Conservation (phyloP, 176 grass and related monocot genomes). For the Cocos nucifera region DNA sequence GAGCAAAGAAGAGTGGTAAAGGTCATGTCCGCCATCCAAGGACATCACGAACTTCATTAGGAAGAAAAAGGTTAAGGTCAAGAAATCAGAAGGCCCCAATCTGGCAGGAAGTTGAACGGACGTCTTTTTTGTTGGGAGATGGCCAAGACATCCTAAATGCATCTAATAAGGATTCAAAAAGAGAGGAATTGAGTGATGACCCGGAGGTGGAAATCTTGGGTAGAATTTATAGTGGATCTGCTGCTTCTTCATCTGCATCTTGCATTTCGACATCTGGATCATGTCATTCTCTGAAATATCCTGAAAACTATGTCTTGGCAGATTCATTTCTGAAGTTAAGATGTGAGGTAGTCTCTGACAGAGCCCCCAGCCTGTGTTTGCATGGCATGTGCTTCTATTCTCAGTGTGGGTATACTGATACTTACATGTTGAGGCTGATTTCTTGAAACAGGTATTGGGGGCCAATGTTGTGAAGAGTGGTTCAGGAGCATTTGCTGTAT, state of each 20-base stretch:
- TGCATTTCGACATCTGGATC: conserved; percentile 41
- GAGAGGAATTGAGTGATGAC: conserved; percentile 32
- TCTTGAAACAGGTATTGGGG: conserved; percentile 59
- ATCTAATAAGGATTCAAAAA: conserved; percentile 39
- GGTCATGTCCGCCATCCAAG: conserved; percentile 48
- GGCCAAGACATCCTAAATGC: conserved; percentile 45
- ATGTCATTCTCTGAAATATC: conserved; percentile 56
- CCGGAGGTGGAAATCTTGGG: conserved; percentile 43
- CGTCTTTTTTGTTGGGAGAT: conserved; percentile 45
- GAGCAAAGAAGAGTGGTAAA: conserved; percentile 46
- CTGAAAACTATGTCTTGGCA: conserved; percentile 53
- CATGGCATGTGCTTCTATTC: no score
- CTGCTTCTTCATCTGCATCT: conserved; percentile 57
- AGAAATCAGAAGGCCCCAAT: conserved; percentile 39
- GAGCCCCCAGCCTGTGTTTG: conserved; percentile 8
- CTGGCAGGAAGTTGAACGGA: conserved; percentile 64
- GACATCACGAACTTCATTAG: conserved; percentile 43
- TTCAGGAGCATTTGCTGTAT: conserved; percentile 96
- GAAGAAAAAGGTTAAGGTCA: conserved; percentile 66
- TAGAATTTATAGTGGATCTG: conserved; percentile 50
- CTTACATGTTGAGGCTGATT: conserved; percentile 7
- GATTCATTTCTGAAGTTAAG: conserved; percentile 92
- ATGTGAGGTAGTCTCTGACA: conserved; percentile 66
- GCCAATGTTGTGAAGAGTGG: conserved; percentile 97
- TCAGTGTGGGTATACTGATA: not conserved